A percentile compares a stretch with the other conserved stretches of the same genome.
Evolutionary conservation across 2,329 filamentous ascomycete species (phyloP).

Genomic region (Hymenoscyphus fraxineus): DNA sequence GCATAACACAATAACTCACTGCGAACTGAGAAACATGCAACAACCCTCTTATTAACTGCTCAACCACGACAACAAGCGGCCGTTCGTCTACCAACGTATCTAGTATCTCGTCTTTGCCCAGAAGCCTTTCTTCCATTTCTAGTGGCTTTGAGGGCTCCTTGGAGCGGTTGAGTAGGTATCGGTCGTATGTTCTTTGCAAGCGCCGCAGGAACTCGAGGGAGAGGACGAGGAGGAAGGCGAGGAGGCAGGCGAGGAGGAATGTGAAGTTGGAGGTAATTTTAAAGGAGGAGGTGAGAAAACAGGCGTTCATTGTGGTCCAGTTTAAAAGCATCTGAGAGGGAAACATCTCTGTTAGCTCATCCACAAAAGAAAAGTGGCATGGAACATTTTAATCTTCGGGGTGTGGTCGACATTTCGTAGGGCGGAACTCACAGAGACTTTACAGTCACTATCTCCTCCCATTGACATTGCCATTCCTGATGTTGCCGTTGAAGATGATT

Average conservation of each 20-base stretch:
- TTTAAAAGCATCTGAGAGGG: constrained; percentile 27
- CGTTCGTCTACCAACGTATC: neutral
- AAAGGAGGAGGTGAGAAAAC: constrained; percentile 23
- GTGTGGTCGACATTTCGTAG: neutral
- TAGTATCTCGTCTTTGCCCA: constrained; percentile 6
- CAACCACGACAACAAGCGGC: constrained; percentile 11
- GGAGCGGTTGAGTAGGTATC: constrained; percentile 16
- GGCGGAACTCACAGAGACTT: constrained; percentile 21
- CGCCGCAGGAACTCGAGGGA: constrained; percentile 24
- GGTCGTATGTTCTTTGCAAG: constrained; percentile 22
- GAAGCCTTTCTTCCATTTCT: constrained; percentile 22
- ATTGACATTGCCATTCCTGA: constrained; percentile 20
- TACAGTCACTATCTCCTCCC: constrained; percentile 19
- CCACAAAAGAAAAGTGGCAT: too few species aligned
- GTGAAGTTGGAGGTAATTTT: constrained; percentile 22
- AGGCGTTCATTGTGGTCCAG: constrained; percentile 26
- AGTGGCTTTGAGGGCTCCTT: constrained; percentile 13
- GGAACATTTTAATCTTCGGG: too few species aligned
- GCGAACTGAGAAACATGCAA: constrained; percentile 25
- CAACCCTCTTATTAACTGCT: constrained; percentile 19
- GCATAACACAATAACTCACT: constrained; percentile 21
- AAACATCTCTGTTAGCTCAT: neutral
- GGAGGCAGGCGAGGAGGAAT: constrained; percentile 25
- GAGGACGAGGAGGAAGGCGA: constrained; percentile 24
- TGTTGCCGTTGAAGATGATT: neutral